Base-by-base conservation (phyloP, 2,329 filamentous ascomycete genomes). In the Ceratocystiopsis sp. region DNA sequence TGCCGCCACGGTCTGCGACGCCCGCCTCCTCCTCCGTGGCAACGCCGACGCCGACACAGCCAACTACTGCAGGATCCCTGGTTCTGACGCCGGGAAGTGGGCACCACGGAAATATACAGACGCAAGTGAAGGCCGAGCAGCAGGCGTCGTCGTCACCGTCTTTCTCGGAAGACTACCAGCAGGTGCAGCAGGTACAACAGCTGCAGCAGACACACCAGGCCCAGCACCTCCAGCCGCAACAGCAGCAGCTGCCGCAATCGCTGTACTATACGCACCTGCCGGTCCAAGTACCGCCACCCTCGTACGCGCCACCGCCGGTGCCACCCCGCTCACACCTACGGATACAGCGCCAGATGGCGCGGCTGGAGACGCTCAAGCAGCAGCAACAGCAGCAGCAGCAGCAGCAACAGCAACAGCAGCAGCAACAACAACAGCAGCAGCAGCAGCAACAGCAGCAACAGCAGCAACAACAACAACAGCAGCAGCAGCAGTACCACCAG, bases 1-100 rank as follows among this genome's bases (percentile, higher is more conserved):
- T 60, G 44, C 69, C 68, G 15, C 67, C 68, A 17, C 38, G 40
- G 14, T 37, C 42, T n/a, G 40, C 35, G 3, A 32, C 40, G 5
- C 39, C 18, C 11, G 45, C 38, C 14, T 32, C 39, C 12, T 15
- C 32, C 15, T 12, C 45, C 3, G 13, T 40, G 2, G 44, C 25
- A 2, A 21, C 44, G 4, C 40, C 38, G 1, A 42, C 40, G 2
- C 37, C 42, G 21, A 32, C 42, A 15, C 35, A 29, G 25, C 6
- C 25, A 11, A 29, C 25, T 2, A 29, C 25, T 29, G 25, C 25
- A 2, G 25, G 25, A 11, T 29, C 25, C 9, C 25, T 29, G 6
- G 25, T 11, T 4, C 7, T 29, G 25, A 29, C 25, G 25, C 25
- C 25, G 25, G 25, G 25, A 2, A 29, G 40, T 18, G 32, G 21